Evolutionary conservation across 1,284 basidiomycete species (phyloP), one percentile per base, ranked within the genome.

Genomic region (Prillingera fragicola): DNA sequence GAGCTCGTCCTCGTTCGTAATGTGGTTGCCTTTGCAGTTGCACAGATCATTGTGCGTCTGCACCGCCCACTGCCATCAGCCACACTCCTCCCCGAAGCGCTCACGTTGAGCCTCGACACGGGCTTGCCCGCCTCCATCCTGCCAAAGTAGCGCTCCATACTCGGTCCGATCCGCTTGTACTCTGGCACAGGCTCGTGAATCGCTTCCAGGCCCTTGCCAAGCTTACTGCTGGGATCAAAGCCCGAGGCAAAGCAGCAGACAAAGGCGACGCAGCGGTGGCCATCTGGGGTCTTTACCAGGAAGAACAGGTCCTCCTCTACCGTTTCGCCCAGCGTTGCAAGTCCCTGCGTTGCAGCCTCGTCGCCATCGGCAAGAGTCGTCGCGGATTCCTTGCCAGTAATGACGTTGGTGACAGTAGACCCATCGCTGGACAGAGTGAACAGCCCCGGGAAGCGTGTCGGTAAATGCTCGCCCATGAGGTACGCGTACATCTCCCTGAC

Each of bases 261-360:
- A 33, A 50, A 50, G 22, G 39, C 48, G 17, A 50, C 43, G 24
- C 48, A 50, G 14, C 37, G 43, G 41, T 48, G 46, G 10, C 32
- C 36, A 3, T 22, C 35, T 17, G 27, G 22, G n/a, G 31, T 39
- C n/a, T 9, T 14, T n/a, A n/a, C n/a, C 22, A 50, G 42, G 36
- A 50, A 17, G 39, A 50, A 50, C 19, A 50, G 36, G 40, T 50
- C 48, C 39, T 50, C 48, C 35, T 50, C 48, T 12, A 50, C 43
- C 32, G 43, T 50, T 40, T 38, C 40, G 9, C 21, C 48, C 10
- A 50, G 43, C 21, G 19, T 19, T 14, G 22, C 32, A 19, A 50
- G 43, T 5, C 32, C 39, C 7, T 15, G 25, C 8, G 15, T 15
- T 7, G 48, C 35, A 3, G n/a, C 43, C 22, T 3, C 34, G 33